phyloP scores from a whole-genome alignment of 805 yeast genomes.

The Metschnikowia kunwiensis region DNA sequence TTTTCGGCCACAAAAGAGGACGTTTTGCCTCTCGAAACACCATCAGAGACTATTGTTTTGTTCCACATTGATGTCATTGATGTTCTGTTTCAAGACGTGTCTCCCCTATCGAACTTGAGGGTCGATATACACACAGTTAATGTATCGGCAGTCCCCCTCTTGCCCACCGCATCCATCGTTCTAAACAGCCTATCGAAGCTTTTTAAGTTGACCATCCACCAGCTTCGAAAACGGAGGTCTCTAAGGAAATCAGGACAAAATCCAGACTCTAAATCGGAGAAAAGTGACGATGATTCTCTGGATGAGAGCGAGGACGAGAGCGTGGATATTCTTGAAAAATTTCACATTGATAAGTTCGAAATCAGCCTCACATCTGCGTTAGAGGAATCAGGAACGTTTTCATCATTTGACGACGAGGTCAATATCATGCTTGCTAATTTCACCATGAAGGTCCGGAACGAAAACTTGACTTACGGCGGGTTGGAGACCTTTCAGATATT shows the following conservation, averaged over 20 bases:
- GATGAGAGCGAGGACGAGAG: not conserved
- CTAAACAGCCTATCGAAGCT: slow-evolving; percentile 37
- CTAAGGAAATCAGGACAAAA: not conserved
- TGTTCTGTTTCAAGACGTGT: slow-evolving; percentile 49
- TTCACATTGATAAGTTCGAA: slow-evolving; percentile 36
- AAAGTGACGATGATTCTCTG: no score
- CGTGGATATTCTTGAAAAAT: slow-evolving; percentile 30
- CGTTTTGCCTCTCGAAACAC: not conserved
- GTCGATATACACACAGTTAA: slow-evolving; percentile 40
- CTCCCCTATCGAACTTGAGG: slow-evolving; percentile 30
- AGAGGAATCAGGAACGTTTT: slow-evolving; percentile 38
- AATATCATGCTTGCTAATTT: slow-evolving; percentile 27
- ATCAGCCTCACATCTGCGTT: slow-evolving; percentile 50
- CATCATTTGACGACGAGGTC: slow-evolving; percentile 27
- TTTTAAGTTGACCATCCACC: slow-evolving; percentile 31
- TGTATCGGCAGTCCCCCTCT: slow-evolving; percentile 44
- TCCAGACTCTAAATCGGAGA: no score
- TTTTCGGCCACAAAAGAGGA: slow-evolving; percentile 18
- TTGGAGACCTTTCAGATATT: slow-evolving; percentile 33
- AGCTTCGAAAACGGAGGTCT: slow-evolving; percentile 21
- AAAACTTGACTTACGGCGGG: slow-evolving; percentile 47
- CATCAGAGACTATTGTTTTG: slow-evolving; percentile 19
- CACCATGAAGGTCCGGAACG: slow-evolving; percentile 43
- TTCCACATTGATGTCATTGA: slow-evolving; percentile 35
- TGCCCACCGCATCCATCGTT: slow-evolving; percentile 36